Conservation (phyloP, 176 grass and related monocot genomes). For the Thinopyrum elongatum region DNA sequence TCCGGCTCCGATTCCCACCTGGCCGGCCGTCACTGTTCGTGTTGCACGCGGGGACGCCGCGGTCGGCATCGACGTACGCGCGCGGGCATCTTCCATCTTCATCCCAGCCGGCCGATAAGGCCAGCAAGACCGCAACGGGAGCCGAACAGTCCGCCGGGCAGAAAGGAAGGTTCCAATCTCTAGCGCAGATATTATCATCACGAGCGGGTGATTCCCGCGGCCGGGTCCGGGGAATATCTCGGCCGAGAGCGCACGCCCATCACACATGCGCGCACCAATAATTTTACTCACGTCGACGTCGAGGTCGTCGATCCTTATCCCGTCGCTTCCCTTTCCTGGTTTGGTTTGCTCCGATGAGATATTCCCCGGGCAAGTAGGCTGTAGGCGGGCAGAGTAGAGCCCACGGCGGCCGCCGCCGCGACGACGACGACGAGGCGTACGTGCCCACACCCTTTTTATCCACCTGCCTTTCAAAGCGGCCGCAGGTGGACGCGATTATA, state of each 20-base stretch:
- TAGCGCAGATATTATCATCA: constrained; percentile 36
- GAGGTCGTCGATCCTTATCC: constrained; percentile 36
- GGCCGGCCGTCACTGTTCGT: not conserved
- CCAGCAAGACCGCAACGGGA: not conserved
- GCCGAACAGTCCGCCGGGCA: not conserved
- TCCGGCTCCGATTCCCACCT: not conserved
- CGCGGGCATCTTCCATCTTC: constrained; percentile 1
- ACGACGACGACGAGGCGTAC: not conserved
- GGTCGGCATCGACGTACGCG: constrained; percentile 2
- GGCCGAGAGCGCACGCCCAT: not conserved
- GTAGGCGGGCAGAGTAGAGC: not conserved
- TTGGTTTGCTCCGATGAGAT: not conserved
- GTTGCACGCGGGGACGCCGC: not conserved
- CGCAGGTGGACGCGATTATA: not conserved
- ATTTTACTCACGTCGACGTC: not conserved
- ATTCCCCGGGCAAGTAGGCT: not conserved
- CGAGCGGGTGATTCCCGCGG: constrained; percentile 1
- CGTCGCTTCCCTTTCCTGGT: not conserved
- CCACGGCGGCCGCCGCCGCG: constrained; percentile 5
- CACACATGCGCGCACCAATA: constrained; percentile 24
- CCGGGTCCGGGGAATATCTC: not conserved
- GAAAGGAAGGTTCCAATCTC: not conserved
- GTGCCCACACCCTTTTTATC: constrained; percentile 17
- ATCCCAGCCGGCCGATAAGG: not conserved
- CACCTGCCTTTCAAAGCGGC: constrained; percentile 19